Evolutionary conservation across 345 rosid species (phyloP).

Genomic region (Balakata baccata): DNA sequence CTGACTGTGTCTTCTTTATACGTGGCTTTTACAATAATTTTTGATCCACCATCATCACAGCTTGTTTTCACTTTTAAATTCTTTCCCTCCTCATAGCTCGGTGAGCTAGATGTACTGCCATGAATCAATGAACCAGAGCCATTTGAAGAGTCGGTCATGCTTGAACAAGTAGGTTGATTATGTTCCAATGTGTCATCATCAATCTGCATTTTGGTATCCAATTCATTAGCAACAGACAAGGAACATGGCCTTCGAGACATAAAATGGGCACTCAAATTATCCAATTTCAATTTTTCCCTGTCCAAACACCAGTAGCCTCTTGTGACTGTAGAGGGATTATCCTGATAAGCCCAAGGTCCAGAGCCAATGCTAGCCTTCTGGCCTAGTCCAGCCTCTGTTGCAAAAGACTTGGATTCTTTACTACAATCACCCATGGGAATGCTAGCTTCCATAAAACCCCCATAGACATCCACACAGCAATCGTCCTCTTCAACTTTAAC

Average conservation of each 20-base stretch:
- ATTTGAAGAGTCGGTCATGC: constrained; percentile 66
- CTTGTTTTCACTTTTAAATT: constrained; percentile 32
- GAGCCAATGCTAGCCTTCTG: constrained; percentile 9
- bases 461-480: constrained; percentile 17
- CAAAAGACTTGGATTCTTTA: constrained; percentile 32
- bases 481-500: constrained; percentile 61
- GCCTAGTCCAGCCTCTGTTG: constrained; percentile 29
- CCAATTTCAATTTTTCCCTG: constrained; percentile 29
- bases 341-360: constrained; percentile 33
- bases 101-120: constrained; percentile 54
- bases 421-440: constrained; percentile 15
- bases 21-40: constrained; percentile 68
- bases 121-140: constrained; percentile 52
- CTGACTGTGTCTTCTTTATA: constrained; percentile 68
- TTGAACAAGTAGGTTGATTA: constrained; percentile 41
- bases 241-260: constrained; percentile 38
- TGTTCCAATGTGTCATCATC: constrained; percentile 41
- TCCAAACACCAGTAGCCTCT: constrained; percentile 18
- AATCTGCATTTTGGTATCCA: constrained; percentile 38
- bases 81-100: constrained; percentile 46
- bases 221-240: constrained; percentile 41
- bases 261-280: constrained; percentile 28
- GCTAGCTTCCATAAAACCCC: not conserved
- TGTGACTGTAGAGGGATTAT: constrained; percentile 21
- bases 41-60: constrained; percentile 38